Evolutionary conservation across 208 protist species (phyloP).

Genomic region (Vickermania spadyakhi): DNA sequence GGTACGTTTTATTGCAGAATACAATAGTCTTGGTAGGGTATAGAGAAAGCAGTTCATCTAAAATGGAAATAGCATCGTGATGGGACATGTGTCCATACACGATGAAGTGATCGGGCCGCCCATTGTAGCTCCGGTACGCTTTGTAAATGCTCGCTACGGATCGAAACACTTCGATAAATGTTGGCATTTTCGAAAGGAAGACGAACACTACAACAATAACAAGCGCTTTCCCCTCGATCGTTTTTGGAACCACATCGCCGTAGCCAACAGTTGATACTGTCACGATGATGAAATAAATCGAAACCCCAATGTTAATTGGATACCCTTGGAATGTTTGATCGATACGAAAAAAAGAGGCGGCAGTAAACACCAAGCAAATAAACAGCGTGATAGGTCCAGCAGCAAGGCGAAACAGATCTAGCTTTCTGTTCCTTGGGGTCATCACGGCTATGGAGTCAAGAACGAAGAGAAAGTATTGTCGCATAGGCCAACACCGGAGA

Average conservation of each 20-base stretch:
- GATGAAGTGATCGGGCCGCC: constrained; percentile 62
- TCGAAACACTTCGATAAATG: constrained; percentile 65
- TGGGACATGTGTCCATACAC: constrained; percentile 66
- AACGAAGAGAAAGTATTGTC: constrained; percentile 83
- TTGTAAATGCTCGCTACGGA: constrained; percentile 49
- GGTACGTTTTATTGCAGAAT: constrained; percentile 74
- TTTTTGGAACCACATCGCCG: constrained; percentile 67
- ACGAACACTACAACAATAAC: constrained; percentile 72
- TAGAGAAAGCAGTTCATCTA: constrained; percentile 79
- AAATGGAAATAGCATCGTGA: constrained; percentile 63
- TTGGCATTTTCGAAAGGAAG: constrained; percentile 77
- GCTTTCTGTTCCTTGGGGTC: constrained; percentile 34
- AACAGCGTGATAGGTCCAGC: constrained; percentile 67
- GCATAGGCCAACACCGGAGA: constrained; percentile 77
- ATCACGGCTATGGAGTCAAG: constrained; percentile 68
- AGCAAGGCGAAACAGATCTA: constrained; percentile 60
- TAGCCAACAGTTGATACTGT: constrained; percentile 79
- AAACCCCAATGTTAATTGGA: constrained; percentile 38
- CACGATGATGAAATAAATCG: constrained; percentile 73
- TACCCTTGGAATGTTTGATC: constrained; percentile 63
- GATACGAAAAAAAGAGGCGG: constrained; percentile 55
- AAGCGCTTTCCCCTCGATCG: constrained; percentile 43
- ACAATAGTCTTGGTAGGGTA: constrained; percentile 81
- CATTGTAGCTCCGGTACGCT: constrained; percentile 57
- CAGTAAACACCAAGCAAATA: constrained; percentile 63